A percentile compares a stretch with the other conserved stretches of the same genome.
Conservation (phyloP, 2,329 filamentous ascomycete genomes). For the Didymella lethalis region DNA sequence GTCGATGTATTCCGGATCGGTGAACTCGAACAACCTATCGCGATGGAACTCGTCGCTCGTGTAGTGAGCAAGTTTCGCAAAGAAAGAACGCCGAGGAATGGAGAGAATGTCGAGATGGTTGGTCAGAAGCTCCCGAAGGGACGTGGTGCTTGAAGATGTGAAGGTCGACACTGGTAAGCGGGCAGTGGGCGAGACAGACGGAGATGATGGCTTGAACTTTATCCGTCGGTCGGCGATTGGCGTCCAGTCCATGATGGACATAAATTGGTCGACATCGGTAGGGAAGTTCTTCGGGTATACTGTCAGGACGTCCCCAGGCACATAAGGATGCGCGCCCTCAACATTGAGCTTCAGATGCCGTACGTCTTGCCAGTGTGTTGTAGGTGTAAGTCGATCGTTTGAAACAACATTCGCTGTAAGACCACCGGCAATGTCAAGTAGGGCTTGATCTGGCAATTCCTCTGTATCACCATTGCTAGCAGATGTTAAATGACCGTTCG, state of each 20-base stretch:
- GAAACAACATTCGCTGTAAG: conserved; percentile 65
- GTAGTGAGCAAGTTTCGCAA: conserved; percentile 78
- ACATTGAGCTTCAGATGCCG: conserved; percentile 73
- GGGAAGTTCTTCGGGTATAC: conserved; percentile 90
- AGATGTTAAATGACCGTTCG: conserved; percentile 1
- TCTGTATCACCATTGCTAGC: conserved; percentile 13
- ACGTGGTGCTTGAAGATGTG: conserved; percentile 57
- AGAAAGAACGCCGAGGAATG: conserved; percentile 87
- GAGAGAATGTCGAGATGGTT: conserved; percentile 89
- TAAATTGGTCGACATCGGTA: conserved; percentile 78
- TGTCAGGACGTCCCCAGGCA: conserved; percentile 79
- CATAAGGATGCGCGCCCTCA: conserved; percentile 57
- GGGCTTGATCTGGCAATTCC: conserved; percentile 50
- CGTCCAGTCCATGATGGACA: conserved; percentile 81
- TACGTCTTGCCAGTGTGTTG: conserved; percentile 91
- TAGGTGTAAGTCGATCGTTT: conserved; percentile 79
- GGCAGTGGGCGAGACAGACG: conserved; percentile 46
- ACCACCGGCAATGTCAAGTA: conserved; percentile 66
- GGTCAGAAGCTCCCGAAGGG: conserved; percentile 77
- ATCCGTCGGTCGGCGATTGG: conserved; percentile 74
- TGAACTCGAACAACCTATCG: conserved; percentile 84
- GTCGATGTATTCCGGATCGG: conserved; percentile 78
- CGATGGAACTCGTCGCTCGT: conserved; percentile 75
- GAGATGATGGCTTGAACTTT: conserved; percentile 55
- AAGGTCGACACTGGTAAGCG: conserved; percentile 51